phyloP scores from a whole-genome alignment of 805 yeast species.

The Saccharomycopsis sp. region DNA sequence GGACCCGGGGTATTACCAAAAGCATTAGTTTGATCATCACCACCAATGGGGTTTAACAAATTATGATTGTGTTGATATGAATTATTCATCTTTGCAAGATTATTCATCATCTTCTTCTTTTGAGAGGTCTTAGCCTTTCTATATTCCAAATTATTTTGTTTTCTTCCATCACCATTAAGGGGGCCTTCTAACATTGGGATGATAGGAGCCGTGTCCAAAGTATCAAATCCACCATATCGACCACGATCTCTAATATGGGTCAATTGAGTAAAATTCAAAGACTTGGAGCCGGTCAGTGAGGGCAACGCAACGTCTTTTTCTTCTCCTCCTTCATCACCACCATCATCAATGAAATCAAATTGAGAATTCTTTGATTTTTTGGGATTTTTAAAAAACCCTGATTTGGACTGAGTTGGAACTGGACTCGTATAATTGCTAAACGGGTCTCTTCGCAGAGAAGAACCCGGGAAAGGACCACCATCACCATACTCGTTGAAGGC shows the following conservation, averaged over 20 bases:
- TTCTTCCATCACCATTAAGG: slow-evolving; percentile 23
- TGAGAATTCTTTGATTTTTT: not conserved
- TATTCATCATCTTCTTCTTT: slow-evolving; percentile 44
- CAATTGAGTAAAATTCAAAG: slow-evolving; percentile 53
- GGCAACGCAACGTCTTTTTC: slow-evolving; percentile 26
- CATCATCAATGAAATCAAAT: not conserved
- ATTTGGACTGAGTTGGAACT: not conserved
- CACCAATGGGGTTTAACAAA: slow-evolving; percentile 16
- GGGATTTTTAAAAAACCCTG: not conserved
- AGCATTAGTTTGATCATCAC: slow-evolving; percentile 1
- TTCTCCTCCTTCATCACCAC: slow-evolving; percentile 24
- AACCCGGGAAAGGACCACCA: not conserved
- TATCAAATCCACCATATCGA: slow-evolving; percentile 42
- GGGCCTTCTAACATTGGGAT: slow-evolving; percentile 59
- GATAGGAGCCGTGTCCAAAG: slow-evolving; percentile 56
- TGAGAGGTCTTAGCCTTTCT: slow-evolving; percentile 60
- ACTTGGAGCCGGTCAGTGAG: slow-evolving; percentile 26
- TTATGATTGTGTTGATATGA: slow-evolving; percentile 17
- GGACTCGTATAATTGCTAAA: not conserved
- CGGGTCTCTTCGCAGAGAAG: not conserved
- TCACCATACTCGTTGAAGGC: not conserved
- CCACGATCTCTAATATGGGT: slow-evolving; percentile 56
- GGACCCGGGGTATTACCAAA: slow-evolving; percentile 17
- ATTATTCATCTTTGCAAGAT: slow-evolving; percentile 29
- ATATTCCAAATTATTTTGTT: slow-evolving; percentile 37